Base-by-base conservation (phyloP, 169 alveolate genomes). In the Plasmodium coatneyi region DNA sequence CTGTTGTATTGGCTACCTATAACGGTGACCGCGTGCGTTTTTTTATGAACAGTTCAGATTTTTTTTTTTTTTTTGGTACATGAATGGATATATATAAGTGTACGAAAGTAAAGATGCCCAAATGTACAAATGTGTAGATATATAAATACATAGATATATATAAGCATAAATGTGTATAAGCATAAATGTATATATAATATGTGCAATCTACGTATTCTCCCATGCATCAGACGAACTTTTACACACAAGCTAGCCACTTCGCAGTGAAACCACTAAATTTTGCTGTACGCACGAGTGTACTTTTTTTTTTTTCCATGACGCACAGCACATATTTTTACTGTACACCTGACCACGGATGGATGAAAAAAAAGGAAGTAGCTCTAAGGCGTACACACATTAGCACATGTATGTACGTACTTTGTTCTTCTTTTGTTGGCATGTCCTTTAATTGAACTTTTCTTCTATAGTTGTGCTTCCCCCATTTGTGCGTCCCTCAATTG, bases 271-370 rank as follows among this genome's bases (percentile, higher is more conserved):
- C 76, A 74, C 52, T 60, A 60, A 60, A 78, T 54, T n/a, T 41
- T 84, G 66, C 83, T 71, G 79, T 76, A 83, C 71, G 19, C 30
- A 41, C 74, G 2, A 22, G 34, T 60, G 74, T 60, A 60, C 74
- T 56, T 60, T 60, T 60, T 60, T 60, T 60, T 60, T 60, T 78
- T 41, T 36, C 92, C 83, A 6, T 82, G 70, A 82, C 25, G 30
- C 12, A 28, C 41, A 66, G 66, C 22, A 70, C 22, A 54, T 80
- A 52, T 74, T 32, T 46, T 25, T 49, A 36, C 84, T 84, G 86
- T 74, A 84, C 93, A 25, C 46, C 52, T 84, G 93, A 84, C 66
- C 82, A 84, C 56, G 74, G 2, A 60, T 22, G 34, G 71, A 41
- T 74, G 79, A 84, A 74, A 39, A 30, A 56, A 5, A 34, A 49